A percentile compares a stretch with the other conserved stretches of the same genome.
Evolutionary conservation across 805 yeast genomes (phyloP).

Genomic region (Jamesozyma spencerorum): DNA sequence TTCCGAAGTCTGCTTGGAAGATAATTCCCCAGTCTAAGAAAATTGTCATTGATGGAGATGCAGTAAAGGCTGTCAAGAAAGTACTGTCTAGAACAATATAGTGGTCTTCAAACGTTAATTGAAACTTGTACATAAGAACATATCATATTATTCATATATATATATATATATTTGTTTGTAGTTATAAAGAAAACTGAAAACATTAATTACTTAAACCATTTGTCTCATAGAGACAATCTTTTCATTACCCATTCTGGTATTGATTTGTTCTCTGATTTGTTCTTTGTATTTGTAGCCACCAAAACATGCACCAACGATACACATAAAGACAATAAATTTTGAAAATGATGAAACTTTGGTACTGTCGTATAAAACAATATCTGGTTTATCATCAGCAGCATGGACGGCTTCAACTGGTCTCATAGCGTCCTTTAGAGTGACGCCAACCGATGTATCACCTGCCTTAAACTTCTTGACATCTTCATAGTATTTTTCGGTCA

Average conservation of each 20-base stretch:
- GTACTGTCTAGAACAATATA: conserved; percentile 10
- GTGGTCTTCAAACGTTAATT: background rate
- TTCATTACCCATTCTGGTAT: too few species aligned
- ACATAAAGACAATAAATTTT: background rate
- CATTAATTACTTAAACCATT: too few species aligned
- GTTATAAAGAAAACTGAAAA: background rate
- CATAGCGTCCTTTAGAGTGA: conserved; percentile 16
- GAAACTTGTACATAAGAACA: background rate
- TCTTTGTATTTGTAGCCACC: conserved; percentile 1
- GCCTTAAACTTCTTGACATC: conserved; percentile 17
- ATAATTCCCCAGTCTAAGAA: conserved; percentile 44
- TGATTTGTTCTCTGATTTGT: background rate
- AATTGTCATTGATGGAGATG: conserved; percentile 45
- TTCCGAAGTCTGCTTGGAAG: conserved; percentile 39
- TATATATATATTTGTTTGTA: background rate
- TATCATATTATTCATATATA: background rate
- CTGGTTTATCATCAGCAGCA: background rate
- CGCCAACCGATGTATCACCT: conserved; percentile 24
- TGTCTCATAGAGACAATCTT: conserved; percentile 4
- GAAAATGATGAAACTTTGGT: background rate
- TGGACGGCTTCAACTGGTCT: conserved; percentile 11
- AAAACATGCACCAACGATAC: background rate
- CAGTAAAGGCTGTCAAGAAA: conserved; percentile 29
- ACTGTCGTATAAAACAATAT: conserved; percentile 1
- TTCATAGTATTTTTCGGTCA: conserved; percentile 17